Percentiles rank a stretch among this genome's conserved stretches.
These are phyloP conservation scores for Botrytis byssoidea DNA, from an alignment of 2,329 filamentous ascomycete genomes.

Conservation along the genomic window DNA sequence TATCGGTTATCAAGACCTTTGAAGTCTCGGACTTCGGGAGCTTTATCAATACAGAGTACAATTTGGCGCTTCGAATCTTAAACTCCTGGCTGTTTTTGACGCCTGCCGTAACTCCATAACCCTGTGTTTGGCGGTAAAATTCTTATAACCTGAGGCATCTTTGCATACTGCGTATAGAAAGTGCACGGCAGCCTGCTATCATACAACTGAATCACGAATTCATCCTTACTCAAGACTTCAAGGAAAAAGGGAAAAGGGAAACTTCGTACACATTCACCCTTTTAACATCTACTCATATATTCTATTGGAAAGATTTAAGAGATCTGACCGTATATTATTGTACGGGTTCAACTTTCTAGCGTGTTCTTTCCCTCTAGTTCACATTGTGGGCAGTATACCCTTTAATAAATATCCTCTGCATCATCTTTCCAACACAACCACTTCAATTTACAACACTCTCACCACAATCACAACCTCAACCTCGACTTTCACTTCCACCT, in stretches of 20 bases:
- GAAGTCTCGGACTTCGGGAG: not conserved
- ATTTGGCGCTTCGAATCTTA: not conserved
- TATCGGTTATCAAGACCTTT: not conserved
- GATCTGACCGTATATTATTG: not conserved
- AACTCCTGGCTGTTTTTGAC: constrained; percentile 1
- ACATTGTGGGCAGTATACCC: constrained; percentile 4
- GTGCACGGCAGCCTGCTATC: not conserved
- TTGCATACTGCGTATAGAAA: not conserved
- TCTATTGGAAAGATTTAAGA: not conserved
- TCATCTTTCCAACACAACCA: constrained; percentile 17
- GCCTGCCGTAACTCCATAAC: not conserved
- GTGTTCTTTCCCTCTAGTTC: not conserved
- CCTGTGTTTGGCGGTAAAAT: not conserved
- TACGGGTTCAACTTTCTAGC: not conserved
- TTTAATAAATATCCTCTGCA: constrained; percentile 4
- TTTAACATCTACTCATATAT: not conserved
- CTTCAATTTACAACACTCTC: not conserved
- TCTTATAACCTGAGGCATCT: not conserved
- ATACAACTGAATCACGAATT: constrained; percentile 3
- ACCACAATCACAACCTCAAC: not conserved
- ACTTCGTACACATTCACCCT: not conserved
- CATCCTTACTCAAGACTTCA: not conserved
- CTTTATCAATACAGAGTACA: not conserved
- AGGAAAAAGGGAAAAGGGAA: not conserved
- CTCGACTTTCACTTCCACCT: not conserved